Conservation (phyloP, 495 filamentous ascomycete genomes). For the Apodospora peruviana region DNA sequence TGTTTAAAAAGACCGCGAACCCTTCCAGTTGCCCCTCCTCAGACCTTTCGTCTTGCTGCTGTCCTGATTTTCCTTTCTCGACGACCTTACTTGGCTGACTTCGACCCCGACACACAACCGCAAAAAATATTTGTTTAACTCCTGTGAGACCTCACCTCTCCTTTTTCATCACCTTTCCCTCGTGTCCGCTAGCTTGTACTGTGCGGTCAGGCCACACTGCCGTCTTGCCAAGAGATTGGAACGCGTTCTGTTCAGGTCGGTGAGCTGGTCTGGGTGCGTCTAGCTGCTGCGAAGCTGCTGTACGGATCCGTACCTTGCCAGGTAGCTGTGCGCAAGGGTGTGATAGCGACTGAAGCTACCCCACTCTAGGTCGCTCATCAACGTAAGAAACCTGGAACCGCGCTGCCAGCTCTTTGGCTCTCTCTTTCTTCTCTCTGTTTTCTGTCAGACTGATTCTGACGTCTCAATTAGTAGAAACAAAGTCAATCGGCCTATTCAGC, state of each 20-base stretch:
- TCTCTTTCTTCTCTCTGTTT: not conserved
- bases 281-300: not conserved
- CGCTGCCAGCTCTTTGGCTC: not conserved
- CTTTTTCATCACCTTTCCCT: not conserved
- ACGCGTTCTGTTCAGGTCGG: too few species aligned
- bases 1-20: not conserved
- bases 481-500: not conserved
- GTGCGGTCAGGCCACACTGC: not conserved
- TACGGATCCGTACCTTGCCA: not conserved
- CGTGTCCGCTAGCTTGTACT: not conserved
- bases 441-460: not conserved
- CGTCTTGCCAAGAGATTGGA: too few species aligned
- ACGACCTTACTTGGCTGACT: too few species aligned
- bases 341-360: constrained; percentile 5
- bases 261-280: not conserved
- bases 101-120: too few species aligned
- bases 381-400: too few species aligned
- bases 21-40: not conserved
- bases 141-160: not conserved
- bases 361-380: constrained; percentile 8
- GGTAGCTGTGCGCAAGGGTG: not conserved
- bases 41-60: not conserved
- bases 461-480: not conserved
- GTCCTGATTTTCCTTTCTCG: not conserved
- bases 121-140: too few species aligned